Evolutionary conservation across 2,329 filamentous ascomycete genomes (phyloP), one percentile per base, ranked within the genome.

Genomic region (Trichoderma sp.): DNA sequence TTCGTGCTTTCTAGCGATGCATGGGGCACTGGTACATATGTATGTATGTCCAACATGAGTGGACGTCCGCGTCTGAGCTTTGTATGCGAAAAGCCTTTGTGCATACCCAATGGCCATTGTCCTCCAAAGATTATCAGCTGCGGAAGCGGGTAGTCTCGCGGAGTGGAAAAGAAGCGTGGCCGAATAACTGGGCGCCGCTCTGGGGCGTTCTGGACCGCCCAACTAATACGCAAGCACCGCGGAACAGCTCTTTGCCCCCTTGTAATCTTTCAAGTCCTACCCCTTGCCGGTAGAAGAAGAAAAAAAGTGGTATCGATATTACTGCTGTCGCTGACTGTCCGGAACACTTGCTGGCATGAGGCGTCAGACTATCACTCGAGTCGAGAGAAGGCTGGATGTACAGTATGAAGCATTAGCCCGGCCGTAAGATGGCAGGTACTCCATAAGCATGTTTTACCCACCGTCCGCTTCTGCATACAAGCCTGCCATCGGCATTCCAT

Each of bases 31-130:
- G 27, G 63, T 49, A 49, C 63, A 66, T 58, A 66, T 66, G 63
- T 66, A 58, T 66, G 63, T 49, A 66, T 66, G 63, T 66, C 63
- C 63, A 66, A 66, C 63, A 66, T 66, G 63, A 66, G 33, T 33
- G 35, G 33, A 56, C 35, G 52, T 19, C 31, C 37, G 37, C 62
- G 52, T 57, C 33, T 31, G 29, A 21, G 21, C n/a, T 24, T 24
- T 14, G 24, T 43, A 52, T 64, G 61, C 49, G 21, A 43, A 56
- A 21, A 29, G 49, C 61, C 61, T 56, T 11, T 21, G 16, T 64
- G 61, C 61, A 43, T 64, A 52, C 49, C 61, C 24, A 64, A 55
- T 64, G 16, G 61, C 31, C 33, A 4, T 27, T 49, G n/a, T 24
- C 47, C 14, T 24, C 31, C n/a, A 14, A 33, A 19, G 27, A 40